Base-by-base conservation (phyloP, 2,329 filamentous ascomycete genomes). In the Cadophora gregata region DNA sequence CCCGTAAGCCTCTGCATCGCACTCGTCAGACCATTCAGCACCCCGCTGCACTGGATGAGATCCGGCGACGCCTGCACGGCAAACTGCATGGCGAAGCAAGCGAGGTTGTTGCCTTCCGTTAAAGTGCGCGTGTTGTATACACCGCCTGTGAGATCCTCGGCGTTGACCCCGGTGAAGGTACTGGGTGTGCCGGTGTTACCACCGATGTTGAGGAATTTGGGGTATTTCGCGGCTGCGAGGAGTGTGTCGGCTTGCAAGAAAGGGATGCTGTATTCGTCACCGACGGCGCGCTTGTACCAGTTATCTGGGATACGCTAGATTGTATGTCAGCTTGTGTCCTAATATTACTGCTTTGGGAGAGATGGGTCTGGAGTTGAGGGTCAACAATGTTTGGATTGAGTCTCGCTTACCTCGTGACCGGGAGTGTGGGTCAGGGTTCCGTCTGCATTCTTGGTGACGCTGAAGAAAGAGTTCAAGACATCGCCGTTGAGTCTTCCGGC, bases 151-250 rank as follows among this genome's bases (percentile, higher is more conserved):
- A 84, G 45, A 62, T 84, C 75, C 1, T 69, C 67, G 1, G 82
- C 48, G 69, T 82, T 75, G 59, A 86, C 70, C 5, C 82, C 82
- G 4, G 80, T 77, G 70, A 85, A 87, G 36, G 79, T 82, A 75
- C 86, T 82, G 25, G 82, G 79, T 4, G 77, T 79, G 27, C 84
- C 83, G 6, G 80, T 80, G 71, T 87, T 86, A 12, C 85, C 85
- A 6, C 85, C 85, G 16, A 86, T 79, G 69, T 78, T 81, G 29
- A 75, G 78, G 21, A 84, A 78, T 29, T 80, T 75, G 0, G 83
- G 83, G 62, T 84, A 78, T 69, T 81, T 76, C 21, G 74, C 6
- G 1, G 79, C 73, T 66, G 76, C 79, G 27, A 71, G 68, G 5
- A 81, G 64, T 3, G 82, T 70, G 69, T 85, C 83, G 7, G 79